Evolutionary conservation across 148 eudicot genomes (phyloP).

Genomic region (Dianthus caryophyllus): DNA sequence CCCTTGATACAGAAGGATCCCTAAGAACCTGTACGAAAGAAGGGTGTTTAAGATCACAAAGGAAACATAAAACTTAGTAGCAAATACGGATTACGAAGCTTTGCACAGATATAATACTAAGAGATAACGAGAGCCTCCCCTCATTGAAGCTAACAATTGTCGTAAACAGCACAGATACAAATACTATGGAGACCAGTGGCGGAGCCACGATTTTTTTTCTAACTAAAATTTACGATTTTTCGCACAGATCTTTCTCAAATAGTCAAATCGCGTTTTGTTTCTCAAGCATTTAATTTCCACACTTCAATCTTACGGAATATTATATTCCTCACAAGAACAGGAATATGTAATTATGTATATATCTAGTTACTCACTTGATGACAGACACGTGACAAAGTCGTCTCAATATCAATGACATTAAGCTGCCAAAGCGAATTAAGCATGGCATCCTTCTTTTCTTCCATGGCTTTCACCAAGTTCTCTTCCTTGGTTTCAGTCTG

Average conservation of each 20-base stretch:
- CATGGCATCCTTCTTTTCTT: slow-evolving; percentile 87
- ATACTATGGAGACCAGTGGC: too few relatives aligned
- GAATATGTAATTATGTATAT: background rate
- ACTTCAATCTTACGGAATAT: too few relatives aligned
- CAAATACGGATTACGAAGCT: background rate
- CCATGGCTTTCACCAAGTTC: slow-evolving; percentile 50
- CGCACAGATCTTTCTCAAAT: too few relatives aligned
- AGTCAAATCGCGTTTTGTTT: background rate
- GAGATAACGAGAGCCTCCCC: background rate
- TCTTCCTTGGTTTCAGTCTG: slow-evolving; percentile 66
- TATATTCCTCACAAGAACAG: too few relatives aligned
- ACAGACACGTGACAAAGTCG: slow-evolving; percentile 76
- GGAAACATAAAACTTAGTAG: background rate
- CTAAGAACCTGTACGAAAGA: slow-evolving; percentile 52
- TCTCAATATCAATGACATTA: slow-evolving; percentile 89
- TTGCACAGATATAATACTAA: background rate
- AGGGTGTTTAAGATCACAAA: background rate
- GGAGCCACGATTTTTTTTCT: too few relatives aligned
- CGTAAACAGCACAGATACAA: background rate
- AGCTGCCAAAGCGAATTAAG: slow-evolving; percentile 88
- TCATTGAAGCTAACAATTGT: background rate
- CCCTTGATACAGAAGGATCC: slow-evolving; percentile 65
- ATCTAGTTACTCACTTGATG: slow-evolving; percentile 55
- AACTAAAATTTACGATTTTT: too few relatives aligned
- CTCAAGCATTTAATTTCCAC: background rate